Conservation (phyloP, 2,329 filamentous ascomycete genomes). For the Pestalotiopsis fici region DNA sequence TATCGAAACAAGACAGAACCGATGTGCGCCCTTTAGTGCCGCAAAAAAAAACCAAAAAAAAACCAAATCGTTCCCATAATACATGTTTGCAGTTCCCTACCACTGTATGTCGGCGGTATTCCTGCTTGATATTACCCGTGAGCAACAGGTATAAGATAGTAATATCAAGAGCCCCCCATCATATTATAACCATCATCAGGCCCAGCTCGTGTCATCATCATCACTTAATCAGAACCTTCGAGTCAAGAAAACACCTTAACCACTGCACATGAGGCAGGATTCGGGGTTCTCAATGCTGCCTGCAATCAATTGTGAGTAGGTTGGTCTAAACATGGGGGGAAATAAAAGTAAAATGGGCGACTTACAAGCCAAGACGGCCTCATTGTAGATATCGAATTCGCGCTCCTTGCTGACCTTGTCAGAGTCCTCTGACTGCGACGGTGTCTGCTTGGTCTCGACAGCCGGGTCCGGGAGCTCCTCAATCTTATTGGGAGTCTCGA, state of each 20-base stretch:
- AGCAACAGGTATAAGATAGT: neutral
- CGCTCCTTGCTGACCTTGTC: slow-evolving; percentile 71
- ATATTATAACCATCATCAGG: slow-evolving; percentile 7
- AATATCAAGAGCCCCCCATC: slow-evolving; percentile 4
- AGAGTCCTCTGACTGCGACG: slow-evolving; percentile 70
- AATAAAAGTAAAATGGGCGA: slow-evolving; percentile 18
- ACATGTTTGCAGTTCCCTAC: neutral
- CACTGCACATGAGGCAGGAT: slow-evolving; percentile 95
- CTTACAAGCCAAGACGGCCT: slow-evolving; percentile 86
- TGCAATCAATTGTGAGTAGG: slow-evolving; percentile 38
- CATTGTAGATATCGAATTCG: slow-evolving; percentile 92
- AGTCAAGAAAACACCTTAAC: slow-evolving; percentile 49
- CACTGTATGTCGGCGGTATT: neutral
- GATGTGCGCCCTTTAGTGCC: neutral
- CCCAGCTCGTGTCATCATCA: slow-evolving; percentile 10
- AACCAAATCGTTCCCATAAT: slow-evolving; percentile 3
- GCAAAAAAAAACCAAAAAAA: neutral
- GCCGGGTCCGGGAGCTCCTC: slow-evolving; percentile 65
- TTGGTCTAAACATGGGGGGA: neutral
- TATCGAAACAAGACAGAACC: neutral
- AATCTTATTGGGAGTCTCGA: slow-evolving; percentile 54
- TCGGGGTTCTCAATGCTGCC: slow-evolving; percentile 97
- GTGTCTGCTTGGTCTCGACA: slow-evolving; percentile 49
- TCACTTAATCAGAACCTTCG: neutral
- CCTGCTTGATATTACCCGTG: neutral